Conservation (phyloP, 2,329 filamentous ascomycete genomes). For the Cercospora beticola region DNA sequence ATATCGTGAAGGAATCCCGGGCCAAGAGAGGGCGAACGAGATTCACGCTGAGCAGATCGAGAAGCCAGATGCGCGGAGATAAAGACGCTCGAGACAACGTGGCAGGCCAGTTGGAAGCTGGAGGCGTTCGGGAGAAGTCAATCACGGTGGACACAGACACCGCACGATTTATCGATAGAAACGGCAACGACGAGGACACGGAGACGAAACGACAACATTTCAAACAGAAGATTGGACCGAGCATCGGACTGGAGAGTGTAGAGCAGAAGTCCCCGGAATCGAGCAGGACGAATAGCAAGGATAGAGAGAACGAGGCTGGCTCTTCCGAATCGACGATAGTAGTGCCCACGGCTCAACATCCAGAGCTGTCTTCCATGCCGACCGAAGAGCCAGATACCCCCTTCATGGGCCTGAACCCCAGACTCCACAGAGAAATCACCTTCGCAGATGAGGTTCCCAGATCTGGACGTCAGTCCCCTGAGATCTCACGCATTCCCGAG, state of each 20-base stretch:
- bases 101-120: conserved; percentile 55
- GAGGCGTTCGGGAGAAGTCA: conserved; percentile 60
- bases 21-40: conserved; percentile 63
- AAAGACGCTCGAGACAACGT: conserved; percentile 47
- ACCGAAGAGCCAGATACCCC: conserved; percentile 11
- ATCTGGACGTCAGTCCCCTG: conserved; percentile 37
- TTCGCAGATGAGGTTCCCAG: conserved; percentile 65
- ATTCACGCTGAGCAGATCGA: conserved; percentile 47
- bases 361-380: not conserved
- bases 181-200: conserved; percentile 51
- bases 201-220: conserved; percentile 37
- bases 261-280: conserved; percentile 5
- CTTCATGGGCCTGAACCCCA: conserved; percentile 34
- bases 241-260: conserved; percentile 18
- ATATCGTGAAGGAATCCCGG: conserved; percentile 72
- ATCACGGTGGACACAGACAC: conserved; percentile 57
- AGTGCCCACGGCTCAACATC: not conserved
- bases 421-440: conserved; percentile 55
- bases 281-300: conserved; percentile 11
- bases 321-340: conserved; percentile 24
- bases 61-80: conserved; percentile 23
- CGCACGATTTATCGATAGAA: conserved; percentile 53
- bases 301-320: conserved; percentile 13
- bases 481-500: conserved; percentile 51
- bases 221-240: conserved; percentile 47